Percentiles rank a stretch among this genome's conserved stretches.
Conservation (phyloP, 2,329 filamentous ascomycete species). For the Verticillium zaregamsianum region DNA sequence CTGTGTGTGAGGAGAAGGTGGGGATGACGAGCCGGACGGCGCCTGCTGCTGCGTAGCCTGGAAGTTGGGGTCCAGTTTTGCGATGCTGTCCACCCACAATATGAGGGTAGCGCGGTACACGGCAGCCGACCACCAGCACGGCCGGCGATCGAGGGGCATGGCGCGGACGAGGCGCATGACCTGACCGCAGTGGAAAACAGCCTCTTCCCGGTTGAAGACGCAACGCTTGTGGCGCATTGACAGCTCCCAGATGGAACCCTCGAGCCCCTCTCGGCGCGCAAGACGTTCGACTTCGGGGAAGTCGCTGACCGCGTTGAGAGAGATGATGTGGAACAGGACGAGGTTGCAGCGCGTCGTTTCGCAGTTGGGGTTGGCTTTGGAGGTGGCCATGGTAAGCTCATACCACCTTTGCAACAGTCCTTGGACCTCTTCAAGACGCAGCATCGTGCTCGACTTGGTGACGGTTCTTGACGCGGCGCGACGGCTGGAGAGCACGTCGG, state of each 20-base stretch:
- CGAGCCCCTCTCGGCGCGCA: constrained; percentile 56
- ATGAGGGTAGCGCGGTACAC: constrained; percentile 64
- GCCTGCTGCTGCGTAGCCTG: constrained; percentile 17
- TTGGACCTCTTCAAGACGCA: constrained; percentile 61
- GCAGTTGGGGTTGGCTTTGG: constrained; percentile 52
- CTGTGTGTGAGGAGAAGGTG: constrained; percentile 3
- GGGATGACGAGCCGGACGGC: constrained; percentile 8
- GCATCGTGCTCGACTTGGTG: constrained; percentile 56
- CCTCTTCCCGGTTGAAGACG: constrained; percentile 59
- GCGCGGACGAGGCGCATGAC: constrained; percentile 55
- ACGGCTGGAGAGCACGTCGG: constrained; percentile 45
- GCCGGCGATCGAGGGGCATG: constrained; percentile 57
- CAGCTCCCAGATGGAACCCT: constrained; percentile 51
- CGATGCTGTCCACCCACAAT: constrained; percentile 58
- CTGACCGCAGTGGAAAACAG: constrained; percentile 65
- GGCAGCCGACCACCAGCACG: constrained; percentile 68
- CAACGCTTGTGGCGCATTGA: constrained; percentile 57
- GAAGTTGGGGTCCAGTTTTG: constrained; percentile 27
- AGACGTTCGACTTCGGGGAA: constrained; percentile 65
- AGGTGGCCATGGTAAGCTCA: constrained; percentile 53
- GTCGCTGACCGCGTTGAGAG: constrained; percentile 63
- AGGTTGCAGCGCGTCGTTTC: constrained; percentile 60
- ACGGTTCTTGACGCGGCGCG: constrained; percentile 39
- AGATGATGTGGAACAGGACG: constrained; percentile 67
- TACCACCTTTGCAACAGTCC: constrained; percentile 63